Percentiles rank a stretch among this genome's conserved stretches.
These are phyloP conservation scores for Phytophthora brassicae DNA, from an alignment of 352 stramenopile genomes.

Conservation along the genomic window DNA sequence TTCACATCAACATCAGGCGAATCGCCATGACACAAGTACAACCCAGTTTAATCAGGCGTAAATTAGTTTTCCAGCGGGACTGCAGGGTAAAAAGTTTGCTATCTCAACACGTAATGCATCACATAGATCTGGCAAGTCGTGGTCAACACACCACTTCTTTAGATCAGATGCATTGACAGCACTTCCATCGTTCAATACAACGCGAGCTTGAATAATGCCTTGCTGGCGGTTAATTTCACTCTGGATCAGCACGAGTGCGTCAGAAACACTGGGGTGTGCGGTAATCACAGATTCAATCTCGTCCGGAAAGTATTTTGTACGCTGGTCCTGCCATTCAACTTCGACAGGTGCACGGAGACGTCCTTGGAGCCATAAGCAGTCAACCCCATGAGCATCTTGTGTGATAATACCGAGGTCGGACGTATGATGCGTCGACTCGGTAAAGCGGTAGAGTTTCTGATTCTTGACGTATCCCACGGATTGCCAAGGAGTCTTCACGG, in stretches of 20 bases:
- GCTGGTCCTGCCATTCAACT: conserved; percentile 34
- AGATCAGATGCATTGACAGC: conserved; percentile 36
- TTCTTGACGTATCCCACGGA: conserved; percentile 71
- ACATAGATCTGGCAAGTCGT: conserved; percentile 40
- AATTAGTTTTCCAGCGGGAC: conserved; percentile 82
- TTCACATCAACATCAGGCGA: too few species aligned
- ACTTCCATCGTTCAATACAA: conserved; percentile 33
- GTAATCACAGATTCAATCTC: conserved; percentile 45
- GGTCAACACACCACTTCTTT: conserved; percentile 33
- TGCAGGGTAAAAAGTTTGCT: conserved; percentile 72
- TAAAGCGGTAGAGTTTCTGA: conserved; percentile 44
- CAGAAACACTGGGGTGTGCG: conserved; percentile 48
- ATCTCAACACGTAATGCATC: conserved; percentile 51
- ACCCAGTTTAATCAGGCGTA: conserved; percentile 48
- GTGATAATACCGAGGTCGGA: conserved; percentile 54
- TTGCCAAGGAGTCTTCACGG: conserved; percentile 83
- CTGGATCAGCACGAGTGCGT: conserved; percentile 58
- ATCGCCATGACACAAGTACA: too few species aligned
- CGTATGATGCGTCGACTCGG: conserved; percentile 45
- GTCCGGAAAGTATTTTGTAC: conserved; percentile 27
- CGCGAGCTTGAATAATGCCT: conserved; percentile 35
- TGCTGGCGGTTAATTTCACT: conserved; percentile 5
- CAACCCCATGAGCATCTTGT: conserved; percentile 23
- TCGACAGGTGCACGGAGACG: conserved; percentile 54
- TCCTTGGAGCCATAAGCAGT: conserved; percentile 67